Percentiles rank a stretch among this genome's conserved stretches.
Conservation (phyloP, 2,329 filamentous ascomycete species). For the Blastomyces emzantsi region DNA sequence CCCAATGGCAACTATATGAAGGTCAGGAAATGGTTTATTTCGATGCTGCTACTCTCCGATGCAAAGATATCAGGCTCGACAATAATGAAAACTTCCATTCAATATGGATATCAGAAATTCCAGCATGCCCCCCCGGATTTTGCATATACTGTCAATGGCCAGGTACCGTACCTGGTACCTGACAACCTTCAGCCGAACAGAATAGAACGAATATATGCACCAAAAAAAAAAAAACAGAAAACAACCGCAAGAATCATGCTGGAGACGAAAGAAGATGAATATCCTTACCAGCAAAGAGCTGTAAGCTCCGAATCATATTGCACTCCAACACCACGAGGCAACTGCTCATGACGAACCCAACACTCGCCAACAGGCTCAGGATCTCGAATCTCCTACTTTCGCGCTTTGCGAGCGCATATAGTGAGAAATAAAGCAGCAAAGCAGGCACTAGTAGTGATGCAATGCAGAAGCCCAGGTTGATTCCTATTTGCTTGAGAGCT, state of each 20-base stretch:
- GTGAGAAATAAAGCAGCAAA: constrained; percentile 15
- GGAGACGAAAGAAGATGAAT: background rate
- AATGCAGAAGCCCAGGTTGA: constrained; percentile 11
- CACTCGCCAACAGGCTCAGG: constrained; percentile 12
- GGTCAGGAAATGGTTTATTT: constrained; percentile 14
- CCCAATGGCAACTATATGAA: constrained; percentile 26
- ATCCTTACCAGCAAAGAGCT: constrained; percentile 28
- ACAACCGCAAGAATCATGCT: background rate
- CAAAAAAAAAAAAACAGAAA: background rate
- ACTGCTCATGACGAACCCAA: constrained; percentile 14
- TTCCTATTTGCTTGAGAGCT: constrained; percentile 10
- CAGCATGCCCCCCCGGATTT: background rate
- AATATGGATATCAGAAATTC: background rate
- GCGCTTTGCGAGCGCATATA: constrained; percentile 16
- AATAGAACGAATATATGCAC: background rate
- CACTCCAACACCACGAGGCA: constrained; percentile 26
- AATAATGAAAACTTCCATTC: background rate
- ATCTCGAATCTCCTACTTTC: constrained; percentile 10
- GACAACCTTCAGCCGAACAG: background rate
- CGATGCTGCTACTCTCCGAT: background rate
- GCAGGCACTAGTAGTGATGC: constrained; percentile 14
- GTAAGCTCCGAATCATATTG: constrained; percentile 24
- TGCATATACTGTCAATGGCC: background rate
- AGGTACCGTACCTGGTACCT: background rate
- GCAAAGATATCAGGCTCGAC: background rate